Evolutionary conservation across 2,329 filamentous ascomycete species (phyloP), one percentile per base, ranked within the genome.

Genomic region (Lasiodiplodia sp.): DNA sequence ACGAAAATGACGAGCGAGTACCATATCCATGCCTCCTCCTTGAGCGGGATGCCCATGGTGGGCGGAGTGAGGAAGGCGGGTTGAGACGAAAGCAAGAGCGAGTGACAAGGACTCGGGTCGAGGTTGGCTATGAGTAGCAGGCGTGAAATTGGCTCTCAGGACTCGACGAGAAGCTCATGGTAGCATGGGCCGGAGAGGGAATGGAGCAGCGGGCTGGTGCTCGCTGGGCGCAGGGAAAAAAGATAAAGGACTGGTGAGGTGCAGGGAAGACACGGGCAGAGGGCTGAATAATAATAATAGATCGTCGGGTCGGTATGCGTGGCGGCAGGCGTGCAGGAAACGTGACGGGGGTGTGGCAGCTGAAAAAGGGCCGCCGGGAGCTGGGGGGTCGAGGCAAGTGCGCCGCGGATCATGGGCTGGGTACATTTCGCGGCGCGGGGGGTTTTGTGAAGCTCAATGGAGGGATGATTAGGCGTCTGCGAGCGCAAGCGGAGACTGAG

Each of bases 21-120:
- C 82, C 82, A 84, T 52, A 82, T 82, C 82, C 82, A 84, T 66
- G 79, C 81, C 73, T 84, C 83, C 51, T 79, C 76, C 31, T 75
- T 75, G 64, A 84, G 79, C n/a, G 58, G 40, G 16, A 60, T 28
- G 67, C 67, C 58, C 67, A 68, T 68, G 16, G 49, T 53, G 66
- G 44, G 56, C 34, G 23, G 34, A 38, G 56, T 7, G 49, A 25
- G 31, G 28, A 10, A 18, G 44, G 10, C 16, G 28, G 16, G 51
- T n/a, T 4, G 40, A 11, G 28, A 55, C 31, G 40, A 31, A 55
- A 31, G 34, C 40, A 40, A 18, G 56, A 58, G 51, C 31, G 55
- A 60, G 31, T n/a, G 47, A 34, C 55, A 18, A 56, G 37, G 56
- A 44, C 28, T 58, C 55, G 52, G 44, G 47, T 23, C 16, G 25